Evolutionary conservation across 352 stramenopile species (phyloP), one percentile per base, ranked within the genome.

Genomic region (Phytophthora ramorum): DNA sequence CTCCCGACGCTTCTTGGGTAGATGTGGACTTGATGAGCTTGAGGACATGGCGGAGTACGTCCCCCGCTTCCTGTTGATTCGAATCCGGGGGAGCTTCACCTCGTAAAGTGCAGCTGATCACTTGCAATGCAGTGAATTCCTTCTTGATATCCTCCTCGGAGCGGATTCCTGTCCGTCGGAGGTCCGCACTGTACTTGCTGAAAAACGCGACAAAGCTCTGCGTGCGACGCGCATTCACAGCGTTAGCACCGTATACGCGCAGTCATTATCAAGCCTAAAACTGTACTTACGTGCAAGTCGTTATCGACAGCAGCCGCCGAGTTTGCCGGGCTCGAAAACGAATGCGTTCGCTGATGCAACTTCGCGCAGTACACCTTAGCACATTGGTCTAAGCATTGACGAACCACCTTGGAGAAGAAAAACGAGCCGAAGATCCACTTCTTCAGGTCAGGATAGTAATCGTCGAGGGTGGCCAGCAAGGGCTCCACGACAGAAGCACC

Each of bases 371-470:
- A 96, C 47, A 93, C 83, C 16, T 75, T 84, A 0, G 74, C 67
- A 38, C 85, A 93, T 14, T 83, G 78, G 40, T 94, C 81, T 20
- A 96, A 64, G 47, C 83, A 86, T 43, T 87, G 78, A 0, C 86
- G 85, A 17, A 96, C 74, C 5, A 94, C 58, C 22, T 93, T 93
- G 13, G 84, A 88, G 54, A 94, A 94, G 73, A 96, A 96, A 65
- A 96, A 96, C 2, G 85, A 87, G 7, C 85, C 75, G 14, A 76
- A 86, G 48, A 96, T 90, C 87, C 87, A 96, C 30, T 78, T 73
- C 43, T 80, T 78, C 4, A 96, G 65, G 44, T 96, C 87, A 0
- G 45, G 47, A 43, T 83, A 93, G 50, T 94, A 96, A 47, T 96
- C 87, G 1, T 90, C 87, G 4, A 96, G 67, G 7, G 87, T 96